Base-by-base conservation (phyloP, 2,329 filamentous ascomycete genomes). In the Diaporthe citri region DNA sequence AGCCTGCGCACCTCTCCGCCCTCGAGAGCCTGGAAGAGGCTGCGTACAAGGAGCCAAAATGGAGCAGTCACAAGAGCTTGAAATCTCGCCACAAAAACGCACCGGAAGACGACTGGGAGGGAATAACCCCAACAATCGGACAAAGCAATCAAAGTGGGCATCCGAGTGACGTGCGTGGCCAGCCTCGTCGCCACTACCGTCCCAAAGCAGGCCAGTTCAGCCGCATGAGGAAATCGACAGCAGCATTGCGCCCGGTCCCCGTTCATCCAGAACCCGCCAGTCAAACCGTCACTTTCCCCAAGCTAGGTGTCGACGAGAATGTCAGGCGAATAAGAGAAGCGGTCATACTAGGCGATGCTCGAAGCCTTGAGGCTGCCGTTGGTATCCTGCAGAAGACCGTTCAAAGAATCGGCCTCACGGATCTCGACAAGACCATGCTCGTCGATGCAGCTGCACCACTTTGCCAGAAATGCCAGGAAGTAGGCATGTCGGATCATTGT, bases 381-480 rank as follows among this genome's bases (percentile, higher is more conserved):
- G 17, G 36, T 31, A 51, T 64, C 1, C 9, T 76, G 6, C 52
- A 41, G 36, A 48, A 75, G 20, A 73, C 52, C 4, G 31, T 74
- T 3, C 39, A 60, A 20, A 73, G 69, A 34, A 22, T 17, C 7
- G 71, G 52, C 39, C 52, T 66, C 15, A 36, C 48, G 9, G n/a
- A 51, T 13, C 59, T 72, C 34, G 74, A 74, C 8, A 77, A 64
- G 52, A 12, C 34, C 3, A 46, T 43, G 12, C 77, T 81, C 74
- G 72, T 80, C 51, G 72, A 78, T 22, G 78, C 78, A 5, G 80
- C 81, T 2, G 79, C 79, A 25, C 77, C 73, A 31, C 80, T 87
- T 8, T 84, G 81, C 59, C 79, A 75, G 25, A 78, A 80, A 43
- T 86, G 81, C 71, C 84, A 83, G 74, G 77, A 78, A 34, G 69